These are phyloP conservation scores for Paratrimastix pyriformis DNA, from an alignment of 78 protist genomes.

Conservation along the genomic window DNA sequence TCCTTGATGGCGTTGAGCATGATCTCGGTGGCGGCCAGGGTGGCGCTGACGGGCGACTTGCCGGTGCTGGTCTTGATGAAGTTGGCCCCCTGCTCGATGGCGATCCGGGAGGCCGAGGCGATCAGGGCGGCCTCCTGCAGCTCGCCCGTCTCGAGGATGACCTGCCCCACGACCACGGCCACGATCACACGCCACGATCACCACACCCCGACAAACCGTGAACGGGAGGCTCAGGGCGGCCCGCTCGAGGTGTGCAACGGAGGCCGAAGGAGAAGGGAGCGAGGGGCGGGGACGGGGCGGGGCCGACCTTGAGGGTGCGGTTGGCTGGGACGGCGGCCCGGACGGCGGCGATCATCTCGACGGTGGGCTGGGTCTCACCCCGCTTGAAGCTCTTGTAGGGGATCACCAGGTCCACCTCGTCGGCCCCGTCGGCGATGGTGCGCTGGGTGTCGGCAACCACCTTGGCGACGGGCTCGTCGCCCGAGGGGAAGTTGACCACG, in stretches of 20 bases:
- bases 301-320: not conserved
- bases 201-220: not conserved
- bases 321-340: not conserved
- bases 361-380: conserved; percentile 1
- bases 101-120: conserved; percentile 8
- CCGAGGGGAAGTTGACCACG: conserved; percentile 36
- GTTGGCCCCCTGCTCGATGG: conserved; percentile 32
- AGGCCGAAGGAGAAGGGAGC: not conserved
- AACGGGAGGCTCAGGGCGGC: not conserved
- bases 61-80: conserved; percentile 41
- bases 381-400: not conserved
- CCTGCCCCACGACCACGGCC: not conserved
- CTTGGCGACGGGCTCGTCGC: not conserved
- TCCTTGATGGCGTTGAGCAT: conserved; percentile 26
- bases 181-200: not conserved
- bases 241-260: not conserved
- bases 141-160: conserved; percentile 26
- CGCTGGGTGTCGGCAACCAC: conserved; percentile 5
- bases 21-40: not conserved
- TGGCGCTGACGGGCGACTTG: conserved; percentile 17
- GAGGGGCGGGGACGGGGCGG: not conserved
- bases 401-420: conserved; percentile 34
- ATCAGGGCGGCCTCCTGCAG: not conserved
- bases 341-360: not conserved
- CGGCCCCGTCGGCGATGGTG: conserved; percentile 31